Evolutionary conservation across 257 asterid genomes (phyloP), one percentile per base, ranked within the genome.

Genomic region (Eucommia ulmoides): DNA sequence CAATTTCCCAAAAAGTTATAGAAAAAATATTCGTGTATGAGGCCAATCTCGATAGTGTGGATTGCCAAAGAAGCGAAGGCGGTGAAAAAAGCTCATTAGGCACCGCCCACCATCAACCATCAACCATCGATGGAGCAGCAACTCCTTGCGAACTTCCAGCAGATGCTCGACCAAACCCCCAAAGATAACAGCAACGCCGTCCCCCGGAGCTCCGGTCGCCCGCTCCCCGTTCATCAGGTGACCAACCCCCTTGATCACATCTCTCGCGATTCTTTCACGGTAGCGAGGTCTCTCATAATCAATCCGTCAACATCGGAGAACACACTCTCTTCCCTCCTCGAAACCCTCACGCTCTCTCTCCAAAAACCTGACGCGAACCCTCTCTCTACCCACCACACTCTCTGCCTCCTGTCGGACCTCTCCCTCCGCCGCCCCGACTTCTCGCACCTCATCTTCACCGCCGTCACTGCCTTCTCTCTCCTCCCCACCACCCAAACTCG

Each of bases 261-360:
- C n/a, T n/a, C n/a, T n/a, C n/a, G n/a, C n/a, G n/a, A n/a, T n/a
- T n/a, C n/a, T n/a, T n/a, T 64, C 6, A 21, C 21, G 49, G 56
- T 65, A 20, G 52, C 69, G 3, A 68, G 73, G 24, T 78, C 96
- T 47, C 93, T 89, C 52, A 56, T 83, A 50, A 57, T 74, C 57
- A 82, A 76, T 50, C 83, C 92, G 15, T 77, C 63, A 64, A 78
- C 93, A 41, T 74, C 94, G 49, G 61, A 46, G 22, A 29, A 56
- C n/a, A 69, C 81, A 8, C 68, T 85, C 22, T 49, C 69, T 26
- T 53, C 79, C 38, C 51, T 85, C 35, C 53, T 65, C 59, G 62
- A 75, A 49, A 60, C 70, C 67, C 73, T 89, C 22, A 52, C 44
- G 46, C 63, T 24, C 50, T 60, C 59, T 35, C 83, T 80, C 58